Base-by-base conservation (phyloP, 257 asterid species). In the Leonotis leonurus region DNA sequence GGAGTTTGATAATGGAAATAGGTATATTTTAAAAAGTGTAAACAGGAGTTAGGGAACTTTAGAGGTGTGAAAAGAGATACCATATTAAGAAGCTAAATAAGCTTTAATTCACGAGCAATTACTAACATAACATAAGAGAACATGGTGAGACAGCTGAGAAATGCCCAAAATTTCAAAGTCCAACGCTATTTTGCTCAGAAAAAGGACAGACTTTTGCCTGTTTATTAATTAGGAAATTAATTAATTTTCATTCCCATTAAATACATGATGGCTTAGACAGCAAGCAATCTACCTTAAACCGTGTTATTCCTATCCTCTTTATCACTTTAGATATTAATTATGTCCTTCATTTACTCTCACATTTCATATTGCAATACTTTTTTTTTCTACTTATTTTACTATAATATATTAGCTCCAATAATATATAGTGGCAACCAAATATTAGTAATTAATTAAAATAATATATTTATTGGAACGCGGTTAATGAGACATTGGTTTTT, bases 121-220 rank as follows among this genome's bases (percentile, higher is more conserved):
- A 66, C 37, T 72, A 66, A 32, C 8, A 2, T 27, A 2, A 27
- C 33, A n/a, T n/a, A n/a, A n/a, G n/a, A n/a, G 33, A 32, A 61
- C 58, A 72, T 43, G 57, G 45, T 6, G 60, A 62, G 69, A 58
- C 75, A 67, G 70, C 70, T 26, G 70, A 56, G 60, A 39, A 60
- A 49, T 66, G 73, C 45, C 77, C 56, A 62, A 33, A n/a, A 49
- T 68, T 56, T 63, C 78, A 67, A 68, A 68, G 58, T 70, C 49
- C 68, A 73, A 43, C 75, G 69, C 21, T 22, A 46, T 56, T 68
- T 63, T 49, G 78, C 69, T 48, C 59, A 57, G 59, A 32, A 68
- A 67, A 46, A 39, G 62, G 61, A n/a, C 57, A 67, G 67, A 67
- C 74, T 67, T 72, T 53, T 66, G 29, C 69, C 53, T 53, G 45